Evolutionary conservation across 2,329 filamentous ascomycete genomes (phyloP), one percentile per base, ranked within the genome.

Genomic region (Verruconis gallopava): DNA sequence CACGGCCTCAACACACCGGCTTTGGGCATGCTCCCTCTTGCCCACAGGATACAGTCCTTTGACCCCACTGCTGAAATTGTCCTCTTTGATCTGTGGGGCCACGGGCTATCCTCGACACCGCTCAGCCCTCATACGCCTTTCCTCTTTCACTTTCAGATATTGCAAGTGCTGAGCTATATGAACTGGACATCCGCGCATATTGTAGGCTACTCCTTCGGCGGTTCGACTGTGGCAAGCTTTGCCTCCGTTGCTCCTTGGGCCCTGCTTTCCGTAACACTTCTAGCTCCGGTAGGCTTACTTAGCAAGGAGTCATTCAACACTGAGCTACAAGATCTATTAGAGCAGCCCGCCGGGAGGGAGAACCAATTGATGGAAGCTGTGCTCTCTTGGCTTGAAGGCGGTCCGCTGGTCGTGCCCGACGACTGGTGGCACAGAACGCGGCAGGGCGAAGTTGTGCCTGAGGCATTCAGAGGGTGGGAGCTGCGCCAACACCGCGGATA

Each of bases 1-100:
- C 70, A 73, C 44, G 70, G 71, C 18, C 61, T 72, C 0, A 64
- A 71, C 41, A 73, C 69, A 1, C 63, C 66, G 4, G 65, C 69
- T 2, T 50, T 73, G 3, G 68, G 69, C 17, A 51, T 73, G 40
- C 51, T 61, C 0, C 67, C 68, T 0, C 55, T 73, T 2, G 57
- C 60, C 0, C 52, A 47, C 4, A 47, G 50, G 0, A 54, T 74
- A 1, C 54, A 57, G 1, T 25, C 51, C 0, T 48, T 47, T 0
- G 64, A 61, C 36, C 61, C 67, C 0, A 19, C 48, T 0, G 51
- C 66, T 0, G 56, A 66, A 9, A 55, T 65, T 21, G 63, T 67
- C 0, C 53, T 71, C 1, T 14, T 70, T 12, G 71, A 74, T 43
- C 60, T 67, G 9, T 73, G 67, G 68, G 71, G 71, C 21, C 71